Evolutionary conservation across 2,329 filamentous ascomycete species (phyloP).

Genomic region (Arthrinium phaeospermum): DNA sequence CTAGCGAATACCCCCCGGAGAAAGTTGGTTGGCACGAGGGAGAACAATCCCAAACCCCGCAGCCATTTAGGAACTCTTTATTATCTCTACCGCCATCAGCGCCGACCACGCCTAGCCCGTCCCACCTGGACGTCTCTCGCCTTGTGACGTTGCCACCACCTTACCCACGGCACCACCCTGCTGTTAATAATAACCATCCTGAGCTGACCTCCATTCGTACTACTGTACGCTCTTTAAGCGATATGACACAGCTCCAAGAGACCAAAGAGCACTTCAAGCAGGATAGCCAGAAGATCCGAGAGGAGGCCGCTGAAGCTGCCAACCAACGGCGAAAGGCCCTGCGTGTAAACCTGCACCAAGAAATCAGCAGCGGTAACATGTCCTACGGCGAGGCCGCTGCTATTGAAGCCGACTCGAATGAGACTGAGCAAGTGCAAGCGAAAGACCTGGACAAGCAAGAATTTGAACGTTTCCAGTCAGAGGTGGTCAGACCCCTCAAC

Average conservation of each 20-base stretch:
- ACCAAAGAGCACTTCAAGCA: constrained; percentile 68
- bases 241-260: constrained; percentile 73
- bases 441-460: constrained; percentile 78
- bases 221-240: constrained; percentile 74
- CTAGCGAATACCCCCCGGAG: constrained; percentile 59
- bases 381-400: constrained; percentile 82
- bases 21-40: constrained; percentile 61
- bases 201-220: constrained; percentile 80
- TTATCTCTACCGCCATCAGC: constrained; percentile 47
- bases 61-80: constrained; percentile 48
- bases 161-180: constrained; percentile 92
- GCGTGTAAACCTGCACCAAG: constrained; percentile 75
- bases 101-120: constrained; percentile 53
- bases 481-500: constrained; percentile 84
- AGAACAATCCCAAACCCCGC: constrained; percentile 50
- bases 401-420: constrained; percentile 76
- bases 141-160: constrained; percentile 92
- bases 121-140: constrained; percentile 83
- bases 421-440: constrained; percentile 71
- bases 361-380: constrained; percentile 79
- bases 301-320: constrained; percentile 58
- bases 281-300: constrained; percentile 63
- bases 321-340: constrained; percentile 66
- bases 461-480: constrained; percentile 83
- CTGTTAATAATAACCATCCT: constrained; percentile 94